phyloP scores from a whole-genome alignment of 176 grass and related monocot species.

The Oryza glumipatula region DNA sequence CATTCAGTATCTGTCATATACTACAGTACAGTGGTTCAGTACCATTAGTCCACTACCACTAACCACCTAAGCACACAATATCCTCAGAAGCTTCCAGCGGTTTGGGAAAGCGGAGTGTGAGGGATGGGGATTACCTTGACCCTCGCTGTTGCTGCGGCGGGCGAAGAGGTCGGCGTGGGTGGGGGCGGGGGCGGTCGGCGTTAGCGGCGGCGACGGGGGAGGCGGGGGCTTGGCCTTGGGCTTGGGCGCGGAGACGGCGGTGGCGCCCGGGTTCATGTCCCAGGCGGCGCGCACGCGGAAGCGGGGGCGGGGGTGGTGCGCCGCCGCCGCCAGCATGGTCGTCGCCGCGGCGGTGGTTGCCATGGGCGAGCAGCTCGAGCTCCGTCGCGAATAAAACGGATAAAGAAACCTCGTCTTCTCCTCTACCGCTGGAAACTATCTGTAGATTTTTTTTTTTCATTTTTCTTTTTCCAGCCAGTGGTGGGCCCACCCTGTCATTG shows the following conservation, averaged over 20 bases:
- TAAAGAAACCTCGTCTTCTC: background rate
- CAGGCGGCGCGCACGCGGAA: constrained; percentile 46
- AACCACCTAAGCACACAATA: background rate
- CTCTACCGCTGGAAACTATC: no score
- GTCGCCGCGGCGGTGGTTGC: constrained; percentile 39
- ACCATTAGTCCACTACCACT: no score
- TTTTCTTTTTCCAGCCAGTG: no score
- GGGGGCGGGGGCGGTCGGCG: constrained; percentile 1
- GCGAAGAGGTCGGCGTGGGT: constrained; percentile 59
- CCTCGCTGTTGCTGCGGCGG: constrained; percentile 45
- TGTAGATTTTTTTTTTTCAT: no score
- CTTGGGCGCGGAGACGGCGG: constrained; percentile 41
- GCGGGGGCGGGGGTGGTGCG: background rate
- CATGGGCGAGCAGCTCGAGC: constrained; percentile 22
- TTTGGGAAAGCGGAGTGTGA: background rate
- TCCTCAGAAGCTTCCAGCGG: background rate
- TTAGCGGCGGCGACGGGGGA: constrained; percentile 1
- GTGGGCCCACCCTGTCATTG: no score
- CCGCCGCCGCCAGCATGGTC: constrained; percentile 25
- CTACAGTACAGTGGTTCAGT: no score
- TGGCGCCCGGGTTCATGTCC: constrained; percentile 55
- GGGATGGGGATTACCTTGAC: constrained; percentile 32
- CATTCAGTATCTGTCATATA: background rate
- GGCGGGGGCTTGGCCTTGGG: constrained; percentile 42
- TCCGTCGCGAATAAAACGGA: background rate